Percentiles rank a stretch among this genome's conserved stretches.
phyloP scores from a whole-genome alignment of 371 early-diverging fungal species.

The Actinomortierella wolfii region DNA sequence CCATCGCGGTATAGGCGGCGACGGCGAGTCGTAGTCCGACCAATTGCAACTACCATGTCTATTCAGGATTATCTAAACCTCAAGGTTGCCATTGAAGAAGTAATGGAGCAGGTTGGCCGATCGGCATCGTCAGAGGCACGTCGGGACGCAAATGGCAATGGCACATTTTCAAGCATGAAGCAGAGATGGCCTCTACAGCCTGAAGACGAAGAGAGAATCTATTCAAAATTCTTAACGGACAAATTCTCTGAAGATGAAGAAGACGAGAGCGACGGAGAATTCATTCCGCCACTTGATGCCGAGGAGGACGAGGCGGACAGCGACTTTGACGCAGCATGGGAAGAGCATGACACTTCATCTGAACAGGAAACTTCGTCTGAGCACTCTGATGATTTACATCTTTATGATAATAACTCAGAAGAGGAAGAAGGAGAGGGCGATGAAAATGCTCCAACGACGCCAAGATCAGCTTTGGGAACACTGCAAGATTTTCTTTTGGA shows the following conservation, averaged over 20 bases:
- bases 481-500: conserved; percentile 44
- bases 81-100: conserved; percentile 18
- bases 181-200: conserved; percentile 9
- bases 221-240: conserved; percentile 26
- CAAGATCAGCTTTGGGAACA: conserved; percentile 9
- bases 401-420: conserved; percentile 2
- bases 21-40: not conserved
- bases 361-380: too few relatives aligned
- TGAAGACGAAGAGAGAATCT: conserved; percentile 34
- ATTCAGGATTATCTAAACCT: conserved; percentile 28
- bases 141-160: not conserved
- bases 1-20: conserved; percentile 25
- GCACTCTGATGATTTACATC: not conserved
- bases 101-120: conserved; percentile 18
- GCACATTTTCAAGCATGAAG: not conserved
- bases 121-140: not conserved
- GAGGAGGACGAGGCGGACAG: conserved; percentile 10
- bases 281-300: not conserved
- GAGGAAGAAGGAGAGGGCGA: conserved; percentile 9
- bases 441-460: not conserved
- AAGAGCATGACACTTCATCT: conserved; percentile 7
- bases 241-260: conserved; percentile 31
- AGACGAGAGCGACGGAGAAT: conserved; percentile 19
- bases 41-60: conserved; percentile 15
- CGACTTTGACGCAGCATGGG: not conserved